Conservation (phyloP, 2,329 filamentous ascomycete species). For the Colletotrichum zoysiae region DNA sequence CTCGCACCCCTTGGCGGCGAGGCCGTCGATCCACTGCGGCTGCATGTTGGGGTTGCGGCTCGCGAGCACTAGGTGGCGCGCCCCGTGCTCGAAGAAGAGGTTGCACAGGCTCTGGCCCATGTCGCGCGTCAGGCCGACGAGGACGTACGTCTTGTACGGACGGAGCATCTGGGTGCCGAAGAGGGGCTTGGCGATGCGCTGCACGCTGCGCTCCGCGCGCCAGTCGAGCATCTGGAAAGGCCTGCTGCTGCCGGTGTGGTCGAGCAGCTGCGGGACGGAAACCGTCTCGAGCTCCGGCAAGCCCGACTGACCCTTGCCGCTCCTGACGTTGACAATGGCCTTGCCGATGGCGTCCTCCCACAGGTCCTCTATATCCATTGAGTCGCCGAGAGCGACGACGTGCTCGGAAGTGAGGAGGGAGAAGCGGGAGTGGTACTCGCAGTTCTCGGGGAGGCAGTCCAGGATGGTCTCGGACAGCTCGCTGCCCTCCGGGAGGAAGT, state of each 20-base stretch:
- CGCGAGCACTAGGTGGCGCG: slow-evolving; percentile 51
- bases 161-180: slow-evolving; percentile 47
- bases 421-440: slow-evolving; percentile 45
- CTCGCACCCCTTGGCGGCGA: slow-evolving; percentile 34
- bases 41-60: slow-evolving; percentile 52
- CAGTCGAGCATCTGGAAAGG: slow-evolving; percentile 56
- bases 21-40: slow-evolving; percentile 39
- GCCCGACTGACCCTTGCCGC: slow-evolving; percentile 11
- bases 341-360: slow-evolving; percentile 45
- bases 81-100: slow-evolving; percentile 54
- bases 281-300: slow-evolving; percentile 30
- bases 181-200: slow-evolving; percentile 45
- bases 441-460: slow-evolving; percentile 45
- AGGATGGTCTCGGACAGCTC: slow-evolving; percentile 47
- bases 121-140: slow-evolving; percentile 50
- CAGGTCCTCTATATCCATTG: slow-evolving; percentile 29
- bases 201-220: slow-evolving; percentile 50
- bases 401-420: slow-evolving; percentile 40
- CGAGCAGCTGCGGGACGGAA: slow-evolving; percentile 47
- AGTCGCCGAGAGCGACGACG: slow-evolving; percentile 24
- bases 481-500: slow-evolving; percentile 49
- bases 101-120: slow-evolving; percentile 52
- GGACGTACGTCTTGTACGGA: slow-evolving; percentile 49
- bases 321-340: slow-evolving; percentile 37
- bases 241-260: slow-evolving; percentile 7